A percentile compares a stretch with the other conserved stretches of the same genome.
phyloP scores from a whole-genome alignment of 768 basidiomycete genomes.

The Rhizopogon vesiculosus region DNA sequence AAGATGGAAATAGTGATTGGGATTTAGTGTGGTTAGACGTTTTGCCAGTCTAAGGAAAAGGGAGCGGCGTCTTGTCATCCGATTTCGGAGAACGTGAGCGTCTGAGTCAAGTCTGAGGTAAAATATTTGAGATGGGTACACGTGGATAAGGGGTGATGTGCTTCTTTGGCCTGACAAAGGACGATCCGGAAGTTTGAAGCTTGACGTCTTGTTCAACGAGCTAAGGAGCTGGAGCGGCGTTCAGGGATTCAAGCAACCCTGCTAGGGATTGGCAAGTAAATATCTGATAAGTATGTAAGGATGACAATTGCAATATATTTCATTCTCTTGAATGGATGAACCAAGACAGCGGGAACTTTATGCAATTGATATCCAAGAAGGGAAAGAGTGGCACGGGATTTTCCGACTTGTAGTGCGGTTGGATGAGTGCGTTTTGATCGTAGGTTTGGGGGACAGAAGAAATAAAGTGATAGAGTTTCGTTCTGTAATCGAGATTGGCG shows the following conservation, averaged over 20 bases:
- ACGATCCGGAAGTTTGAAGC: background rate
- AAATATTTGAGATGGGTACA: background rate
- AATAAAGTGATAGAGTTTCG: slow-evolving; percentile 51
- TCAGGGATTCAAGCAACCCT: background rate
- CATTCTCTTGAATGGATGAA: background rate
- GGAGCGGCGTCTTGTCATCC: slow-evolving; percentile 7
- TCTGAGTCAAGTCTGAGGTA: background rate
- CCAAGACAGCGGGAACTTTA: slow-evolving; percentile 12
- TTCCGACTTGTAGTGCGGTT: background rate
- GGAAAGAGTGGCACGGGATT: background rate
- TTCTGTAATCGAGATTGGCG: slow-evolving; percentile 38
- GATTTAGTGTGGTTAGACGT: slow-evolving; percentile 29
- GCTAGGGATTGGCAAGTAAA: background rate
- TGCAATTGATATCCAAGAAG: slow-evolving; percentile 4
- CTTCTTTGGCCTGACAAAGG: background rate
- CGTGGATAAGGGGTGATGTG: background rate
- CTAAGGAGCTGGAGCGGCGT: background rate
- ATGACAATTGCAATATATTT: slow-evolving; percentile 1
- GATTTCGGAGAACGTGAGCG: background rate
- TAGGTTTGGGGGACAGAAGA: slow-evolving; percentile 14
- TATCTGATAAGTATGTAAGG: slow-evolving; percentile 12
- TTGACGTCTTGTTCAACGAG: slow-evolving; percentile 1
- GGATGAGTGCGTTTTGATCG: background rate
- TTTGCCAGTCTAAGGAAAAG: slow-evolving; percentile 15
- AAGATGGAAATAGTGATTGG: slow-evolving; percentile 11